Conservation (phyloP, 2,329 filamentous ascomycete species). For the Polychaeton citri region DNA sequence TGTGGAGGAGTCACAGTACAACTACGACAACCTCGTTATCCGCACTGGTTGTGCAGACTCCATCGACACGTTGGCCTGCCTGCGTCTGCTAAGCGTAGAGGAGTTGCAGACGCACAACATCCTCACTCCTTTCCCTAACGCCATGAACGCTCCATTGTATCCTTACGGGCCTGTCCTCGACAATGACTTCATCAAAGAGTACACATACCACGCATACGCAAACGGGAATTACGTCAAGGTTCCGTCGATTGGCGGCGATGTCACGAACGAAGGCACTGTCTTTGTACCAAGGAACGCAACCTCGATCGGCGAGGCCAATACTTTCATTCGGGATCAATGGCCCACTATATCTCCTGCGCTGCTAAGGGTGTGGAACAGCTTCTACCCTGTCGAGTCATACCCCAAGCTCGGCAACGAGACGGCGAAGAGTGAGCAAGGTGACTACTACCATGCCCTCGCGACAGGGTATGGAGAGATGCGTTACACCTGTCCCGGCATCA, state of each 20-base stretch:
- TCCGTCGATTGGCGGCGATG: slow-evolving; percentile 41
- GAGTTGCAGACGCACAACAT: slow-evolving; percentile 34
- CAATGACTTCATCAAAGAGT: slow-evolving; percentile 35
- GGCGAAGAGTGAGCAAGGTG: slow-evolving; percentile 18
- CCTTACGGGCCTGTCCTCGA: slow-evolving; percentile 41
- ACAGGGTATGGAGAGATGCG: slow-evolving; percentile 52
- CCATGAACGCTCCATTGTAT: slow-evolving; percentile 31
- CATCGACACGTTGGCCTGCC: slow-evolving; percentile 33
- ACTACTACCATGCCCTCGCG: slow-evolving; percentile 45
- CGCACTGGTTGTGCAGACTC: slow-evolving; percentile 33
- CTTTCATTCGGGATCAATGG: slow-evolving; percentile 46
- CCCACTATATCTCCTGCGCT: slow-evolving; percentile 40
- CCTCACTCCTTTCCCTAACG: slow-evolving; percentile 33
- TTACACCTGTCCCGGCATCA: slow-evolving; percentile 51
- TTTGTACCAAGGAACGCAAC: slow-evolving; percentile 41
- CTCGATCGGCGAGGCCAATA: slow-evolving; percentile 36
- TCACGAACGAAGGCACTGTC: slow-evolving; percentile 52
- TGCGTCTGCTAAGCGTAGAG: slow-evolving; percentile 31
- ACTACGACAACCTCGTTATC: slow-evolving; percentile 37
- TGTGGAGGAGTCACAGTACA: slow-evolving; percentile 35
- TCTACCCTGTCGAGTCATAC: slow-evolving; percentile 41
- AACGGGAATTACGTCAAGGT: slow-evolving; percentile 38
- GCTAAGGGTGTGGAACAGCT: slow-evolving; percentile 36
- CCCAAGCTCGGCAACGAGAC: slow-evolving; percentile 30
- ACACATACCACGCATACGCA: slow-evolving; percentile 36